Percentiles rank a stretch among this genome's conserved stretches.
phyloP scores from a whole-genome alignment of 2,329 filamentous ascomycete species.

The Iodosphaeria phyllophila region DNA sequence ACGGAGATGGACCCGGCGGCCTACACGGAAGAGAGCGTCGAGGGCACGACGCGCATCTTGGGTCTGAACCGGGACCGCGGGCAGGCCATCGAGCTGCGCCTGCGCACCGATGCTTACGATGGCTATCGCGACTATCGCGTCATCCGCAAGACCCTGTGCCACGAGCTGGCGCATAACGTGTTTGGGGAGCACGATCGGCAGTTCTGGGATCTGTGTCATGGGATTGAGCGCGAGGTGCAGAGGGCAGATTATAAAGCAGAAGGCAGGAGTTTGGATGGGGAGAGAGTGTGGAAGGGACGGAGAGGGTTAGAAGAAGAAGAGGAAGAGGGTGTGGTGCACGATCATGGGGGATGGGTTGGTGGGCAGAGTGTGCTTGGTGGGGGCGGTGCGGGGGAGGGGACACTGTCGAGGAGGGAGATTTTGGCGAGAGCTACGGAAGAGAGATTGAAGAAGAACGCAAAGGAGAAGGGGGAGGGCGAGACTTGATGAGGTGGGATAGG shows the following conservation, averaged over 20 bases:
- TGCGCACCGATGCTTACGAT: constrained; percentile 87
- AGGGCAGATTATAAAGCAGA: constrained; percentile 58
- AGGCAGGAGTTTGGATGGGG: constrained; percentile 46
- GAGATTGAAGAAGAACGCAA: constrained; percentile 28
- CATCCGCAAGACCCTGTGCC: constrained; percentile 80
- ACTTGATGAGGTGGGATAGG: too few relatives aligned
- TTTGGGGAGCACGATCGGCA: constrained; percentile 64
- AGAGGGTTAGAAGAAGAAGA: not conserved
- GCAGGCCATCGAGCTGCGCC: constrained; percentile 73
- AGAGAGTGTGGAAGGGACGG: too few relatives aligned
- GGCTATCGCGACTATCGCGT: constrained; percentile 87
- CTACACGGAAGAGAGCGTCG: constrained; percentile 54
- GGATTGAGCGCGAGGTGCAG: constrained; percentile 78
- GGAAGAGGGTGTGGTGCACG: constrained; percentile 35
- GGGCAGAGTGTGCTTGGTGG: constrained; percentile 60
- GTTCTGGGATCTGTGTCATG: constrained; percentile 78
- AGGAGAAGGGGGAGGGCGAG: constrained; percentile 9
- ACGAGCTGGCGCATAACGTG: constrained; percentile 89
- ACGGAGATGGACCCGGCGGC: constrained; percentile 89
- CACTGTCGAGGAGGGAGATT: constrained; percentile 53
- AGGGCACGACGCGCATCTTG: constrained; percentile 55
- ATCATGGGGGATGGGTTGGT: constrained; percentile 61
- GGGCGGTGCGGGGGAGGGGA: constrained; percentile 13
- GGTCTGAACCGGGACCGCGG: constrained; percentile 78
- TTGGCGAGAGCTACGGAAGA: constrained; percentile 59